Conservation (phyloP, 768 basidiomycete species). For the Candolleomyces efflorescens region DNA sequence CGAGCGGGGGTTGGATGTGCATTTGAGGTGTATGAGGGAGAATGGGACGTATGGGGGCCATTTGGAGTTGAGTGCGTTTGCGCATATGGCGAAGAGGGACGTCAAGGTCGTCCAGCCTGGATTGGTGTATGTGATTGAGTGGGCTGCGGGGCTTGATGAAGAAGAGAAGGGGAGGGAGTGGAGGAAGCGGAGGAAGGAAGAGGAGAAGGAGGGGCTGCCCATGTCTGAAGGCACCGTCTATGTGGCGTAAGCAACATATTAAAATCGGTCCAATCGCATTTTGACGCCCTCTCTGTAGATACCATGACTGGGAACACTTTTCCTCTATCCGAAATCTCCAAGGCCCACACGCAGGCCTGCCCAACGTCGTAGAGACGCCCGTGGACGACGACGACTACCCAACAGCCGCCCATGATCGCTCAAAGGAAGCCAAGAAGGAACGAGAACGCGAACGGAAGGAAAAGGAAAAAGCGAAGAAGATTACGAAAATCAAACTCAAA, state of each 20-base stretch:
- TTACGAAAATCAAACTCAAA: slow-evolving; percentile 25
- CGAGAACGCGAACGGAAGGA: slow-evolving; percentile 18
- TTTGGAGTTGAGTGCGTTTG: slow-evolving; percentile 90
- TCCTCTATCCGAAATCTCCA: slow-evolving; percentile 85
- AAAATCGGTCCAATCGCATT: neutral
- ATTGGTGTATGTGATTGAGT: slow-evolving; percentile 86
- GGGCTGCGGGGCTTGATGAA: slow-evolving; percentile 49
- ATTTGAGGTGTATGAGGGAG: slow-evolving; percentile 75
- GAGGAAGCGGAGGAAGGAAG: slow-evolving; percentile 16
- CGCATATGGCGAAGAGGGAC: slow-evolving; percentile 70
- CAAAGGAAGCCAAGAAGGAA: slow-evolving; percentile 11
- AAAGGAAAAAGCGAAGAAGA: slow-evolving; percentile 14
- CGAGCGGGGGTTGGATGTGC: slow-evolving; percentile 70
- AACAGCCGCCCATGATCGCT: too few relatives aligned
- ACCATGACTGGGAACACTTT: slow-evolving; percentile 95
- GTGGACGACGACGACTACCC: slow-evolving; percentile 20
- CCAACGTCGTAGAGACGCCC: slow-evolving; percentile 53
- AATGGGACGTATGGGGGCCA: slow-evolving; percentile 93
- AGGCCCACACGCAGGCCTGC: slow-evolving; percentile 79
- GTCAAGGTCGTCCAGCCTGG: slow-evolving; percentile 94
- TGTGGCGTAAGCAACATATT: slow-evolving; percentile 64
- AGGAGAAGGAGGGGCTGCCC: slow-evolving; percentile 14
- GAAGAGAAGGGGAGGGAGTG: slow-evolving; percentile 18
- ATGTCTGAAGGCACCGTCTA: slow-evolving; percentile 49
- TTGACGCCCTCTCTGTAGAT: slow-evolving; percentile 36